Conservation (phyloP, 805 yeast species). For the Phaffomyces opuntiae region DNA sequence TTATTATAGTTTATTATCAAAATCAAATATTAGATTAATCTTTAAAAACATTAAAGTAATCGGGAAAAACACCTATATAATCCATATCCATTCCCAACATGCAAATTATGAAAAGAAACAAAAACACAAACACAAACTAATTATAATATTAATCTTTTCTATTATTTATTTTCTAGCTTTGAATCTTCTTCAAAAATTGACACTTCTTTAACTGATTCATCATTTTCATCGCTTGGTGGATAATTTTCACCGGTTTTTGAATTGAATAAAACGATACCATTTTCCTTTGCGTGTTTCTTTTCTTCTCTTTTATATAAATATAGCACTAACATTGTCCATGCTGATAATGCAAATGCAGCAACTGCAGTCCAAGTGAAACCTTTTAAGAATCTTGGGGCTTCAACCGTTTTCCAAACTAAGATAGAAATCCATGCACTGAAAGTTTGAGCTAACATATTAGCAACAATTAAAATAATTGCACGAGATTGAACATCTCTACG, state of each 20-base stretch:
- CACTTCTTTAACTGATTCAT: conserved; percentile 25
- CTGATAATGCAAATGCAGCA: conserved; percentile 15
- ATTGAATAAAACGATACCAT: conserved; percentile 31
- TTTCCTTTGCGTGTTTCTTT: conserved; percentile 26
- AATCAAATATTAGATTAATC: too few relatives aligned
- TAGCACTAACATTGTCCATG: conserved; percentile 13
- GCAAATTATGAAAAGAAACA: too few relatives aligned
- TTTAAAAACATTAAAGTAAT: too few relatives aligned
- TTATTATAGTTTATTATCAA: too few relatives aligned
- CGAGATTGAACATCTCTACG: conserved; percentile 47
- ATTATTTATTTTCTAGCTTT: too few relatives aligned
- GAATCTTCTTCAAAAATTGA: too few relatives aligned
- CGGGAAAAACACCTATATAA: too few relatives aligned
- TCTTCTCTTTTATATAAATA: conserved; percentile 32
- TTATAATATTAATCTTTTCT: too few relatives aligned
- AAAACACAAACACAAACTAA: too few relatives aligned
- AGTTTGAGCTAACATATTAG: conserved; percentile 45
- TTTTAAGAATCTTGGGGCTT: conserved; percentile 46
- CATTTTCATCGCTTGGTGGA: too few relatives aligned
- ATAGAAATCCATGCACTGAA: conserved; percentile 43
- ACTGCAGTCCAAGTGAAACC: conserved; percentile 37
- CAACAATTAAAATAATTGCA: conserved; percentile 35
- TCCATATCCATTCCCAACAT: too few relatives aligned
- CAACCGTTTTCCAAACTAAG: conserved; percentile 30
- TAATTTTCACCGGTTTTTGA: conserved; percentile 25